Evolutionary conservation across 352 stramenopile genomes (phyloP).

Genomic region (Thraustotheca clavata): DNA sequence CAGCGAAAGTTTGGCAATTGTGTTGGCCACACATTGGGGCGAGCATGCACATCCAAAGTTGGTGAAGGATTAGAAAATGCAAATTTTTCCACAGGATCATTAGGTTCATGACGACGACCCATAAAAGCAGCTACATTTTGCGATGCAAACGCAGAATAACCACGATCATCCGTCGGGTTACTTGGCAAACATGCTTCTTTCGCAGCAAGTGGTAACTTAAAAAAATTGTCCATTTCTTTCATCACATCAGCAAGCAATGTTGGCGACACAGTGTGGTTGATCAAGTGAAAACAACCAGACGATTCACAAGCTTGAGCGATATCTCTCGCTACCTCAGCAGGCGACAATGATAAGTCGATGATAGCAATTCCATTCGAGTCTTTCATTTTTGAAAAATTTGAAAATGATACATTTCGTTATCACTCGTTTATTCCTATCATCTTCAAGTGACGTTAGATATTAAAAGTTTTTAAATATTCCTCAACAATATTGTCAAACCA

Average conservation of each 20-base stretch:
- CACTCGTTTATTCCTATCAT: too few species aligned
- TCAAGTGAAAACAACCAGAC: not conserved
- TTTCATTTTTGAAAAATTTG: not conserved
- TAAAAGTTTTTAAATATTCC: too few species aligned
- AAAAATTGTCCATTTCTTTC: not conserved
- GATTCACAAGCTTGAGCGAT: not conserved
- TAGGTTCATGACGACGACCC: not conserved
- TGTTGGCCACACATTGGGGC: not conserved
- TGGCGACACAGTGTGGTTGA: not conserved
- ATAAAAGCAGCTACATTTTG: not conserved
- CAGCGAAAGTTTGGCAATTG: not conserved
- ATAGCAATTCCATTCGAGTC: not conserved
- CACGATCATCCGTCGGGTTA: not conserved
- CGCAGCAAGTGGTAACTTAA: not conserved
- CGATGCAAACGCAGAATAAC: not conserved
- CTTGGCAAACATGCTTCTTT: not conserved
- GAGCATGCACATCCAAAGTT: not conserved
- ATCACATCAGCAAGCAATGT: not conserved
- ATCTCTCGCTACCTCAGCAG: not conserved
- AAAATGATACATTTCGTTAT: too few species aligned
- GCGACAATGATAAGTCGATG: not conserved
- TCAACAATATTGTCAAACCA: too few species aligned
- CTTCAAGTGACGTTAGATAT: too few species aligned
- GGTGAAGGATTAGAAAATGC: not conserved
- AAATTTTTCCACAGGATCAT: slow-evolving; percentile 1